A percentile compares a stretch with the other conserved stretches of the same genome.
phyloP scores from a whole-genome alignment of 2,329 filamentous ascomycete genomes.

The Zopfia rhizophila region DNA sequence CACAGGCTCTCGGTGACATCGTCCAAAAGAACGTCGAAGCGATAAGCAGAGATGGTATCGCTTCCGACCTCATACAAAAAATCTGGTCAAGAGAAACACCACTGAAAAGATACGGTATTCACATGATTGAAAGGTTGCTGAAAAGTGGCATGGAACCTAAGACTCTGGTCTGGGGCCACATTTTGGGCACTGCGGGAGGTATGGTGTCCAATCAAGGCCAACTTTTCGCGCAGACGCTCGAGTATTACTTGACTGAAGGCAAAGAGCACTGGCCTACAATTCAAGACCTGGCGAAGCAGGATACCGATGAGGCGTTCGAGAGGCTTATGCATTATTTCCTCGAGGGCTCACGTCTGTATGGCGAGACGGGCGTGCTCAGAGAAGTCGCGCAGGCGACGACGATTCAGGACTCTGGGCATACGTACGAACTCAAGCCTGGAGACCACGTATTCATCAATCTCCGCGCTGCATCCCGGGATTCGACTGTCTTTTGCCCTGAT shows the following conservation, averaged over 20 bases:
- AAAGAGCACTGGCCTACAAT: conserved; percentile 60
- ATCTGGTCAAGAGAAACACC: conserved; percentile 53
- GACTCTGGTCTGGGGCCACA: conserved; percentile 66
- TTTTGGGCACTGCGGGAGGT: conserved; percentile 67
- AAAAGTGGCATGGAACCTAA: conserved; percentile 58
- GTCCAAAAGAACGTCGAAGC: conserved; percentile 61
- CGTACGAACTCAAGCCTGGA: conserved; percentile 46
- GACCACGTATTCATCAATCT: conserved; percentile 57
- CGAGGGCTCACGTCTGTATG: conserved; percentile 56
- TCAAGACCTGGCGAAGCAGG: conserved; percentile 57
- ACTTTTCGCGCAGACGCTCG: conserved; percentile 66
- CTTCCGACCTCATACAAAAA: conserved; percentile 53
- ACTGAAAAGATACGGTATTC: conserved; percentile 64
- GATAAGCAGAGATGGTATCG: conserved; percentile 54
- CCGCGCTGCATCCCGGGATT: conserved; percentile 54
- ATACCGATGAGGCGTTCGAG: conserved; percentile 56
- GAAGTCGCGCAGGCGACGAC: conserved; percentile 44
- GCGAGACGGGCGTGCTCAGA: conserved; percentile 56
- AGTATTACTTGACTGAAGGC: conserved; percentile 65
- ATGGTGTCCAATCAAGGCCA: conserved; percentile 67
- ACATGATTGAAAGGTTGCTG: conserved; percentile 66
- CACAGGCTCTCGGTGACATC: conserved; percentile 61
- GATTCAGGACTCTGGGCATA: conserved; percentile 44
- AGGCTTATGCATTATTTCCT: conserved; percentile 62
- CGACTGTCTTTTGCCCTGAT: conserved; percentile 53